Evolutionary conservation across 352 stramenopile genomes (phyloP), one percentile per base, ranked within the genome.

Genomic region (Phytophthora quininea): DNA sequence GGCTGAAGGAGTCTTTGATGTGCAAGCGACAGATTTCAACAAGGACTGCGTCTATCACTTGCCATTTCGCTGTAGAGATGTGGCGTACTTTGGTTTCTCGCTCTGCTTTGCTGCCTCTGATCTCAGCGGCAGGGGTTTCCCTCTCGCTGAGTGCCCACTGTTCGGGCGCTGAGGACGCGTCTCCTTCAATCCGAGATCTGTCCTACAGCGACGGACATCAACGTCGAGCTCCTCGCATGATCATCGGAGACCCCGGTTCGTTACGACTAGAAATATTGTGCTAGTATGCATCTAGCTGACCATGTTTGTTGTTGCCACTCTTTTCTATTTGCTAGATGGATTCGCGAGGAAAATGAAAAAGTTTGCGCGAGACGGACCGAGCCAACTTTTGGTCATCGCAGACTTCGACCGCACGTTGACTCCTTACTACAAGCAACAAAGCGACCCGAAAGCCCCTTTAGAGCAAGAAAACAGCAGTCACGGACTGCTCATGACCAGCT

Each of bases 401-500:
- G 85, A 93, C 51, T 93, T 93, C 60, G 86, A 93, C 62, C 80
- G 85, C 55, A 93, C 83, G 33, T 62, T 93, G 35, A 91, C 85
- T 53, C 76, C 79, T 43, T 81, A 73, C 57, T 82, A 69, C 59
- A 78, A 77, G 51, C 54, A 43, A 19, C 46, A 46, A 7, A 49
- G 32, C n/a, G 58, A 64, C 27, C 45, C 47, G 6, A 52, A 60
- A 8, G 33, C 32, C 1, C 58, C 53, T 0, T 29, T 64, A 14
- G 49, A 69, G 48, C 64, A 54, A 54, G 69, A 76, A 37, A 73
- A 7, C 50, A 76, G 69, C 48, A 73, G 58, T 38, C 69, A 76
- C 43, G 56, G 58, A 19, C 58, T 76, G 15, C 64, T 73, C 40
- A 64, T 76, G 69, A 60, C 58, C 24, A 73, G 64, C 43, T 61